Base-by-base conservation (phyloP, 1,139 yeast genomes). In the Meyerozyma guilliermondii region DNA sequence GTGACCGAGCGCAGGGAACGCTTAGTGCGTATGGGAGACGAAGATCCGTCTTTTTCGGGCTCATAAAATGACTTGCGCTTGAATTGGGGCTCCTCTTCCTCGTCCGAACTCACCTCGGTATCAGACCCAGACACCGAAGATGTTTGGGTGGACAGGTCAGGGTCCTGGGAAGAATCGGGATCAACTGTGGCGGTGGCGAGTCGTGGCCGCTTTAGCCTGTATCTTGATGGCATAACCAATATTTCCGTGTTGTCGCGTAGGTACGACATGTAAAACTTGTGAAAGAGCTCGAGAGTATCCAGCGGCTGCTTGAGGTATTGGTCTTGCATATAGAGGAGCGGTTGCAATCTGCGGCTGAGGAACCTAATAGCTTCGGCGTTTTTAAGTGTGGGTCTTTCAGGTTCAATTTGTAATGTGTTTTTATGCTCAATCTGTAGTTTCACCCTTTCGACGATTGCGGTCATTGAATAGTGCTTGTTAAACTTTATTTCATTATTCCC, bases 251-350 rank as follows among this genome's bases (percentile, higher is more conserved):
- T 29, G 38, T 51, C 53, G 27, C 47, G 45, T 9, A 47, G 36
- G 35, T 50, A 51, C n/a, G 55, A 45, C 26, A 44, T 38, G 40
- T 51, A 51, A 39, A 51, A 51, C 20, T 38, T 40, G 38, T 47
- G 48, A 39, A 51, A 51, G n/a, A 51, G 42, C 17, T 41, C 38
- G 20, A 42, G 37, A 2, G 55, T 51, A 5, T 43, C 31, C 11
- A 13, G 24, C 24, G 17, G 35, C 34, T 17, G 18, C 14, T 18
- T 6, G 22, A 14, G 14, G 11, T 23, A 17, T 35, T 27, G 11
- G 39, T 14, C 8, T 16, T 27, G 35, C 33, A 33, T 40, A 28
- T 31, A 27, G 18, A 47, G 39, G 36, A 40, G 43, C 26, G 50
- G 51, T 38, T 48, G 51, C 16, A 48, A 39, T 11, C 41, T 40